A percentile compares a stretch with the other conserved stretches of the same genome.
Evolutionary conservation across 306 rosid genomes (phyloP).

Genomic region (Medicago lupulina): DNA sequence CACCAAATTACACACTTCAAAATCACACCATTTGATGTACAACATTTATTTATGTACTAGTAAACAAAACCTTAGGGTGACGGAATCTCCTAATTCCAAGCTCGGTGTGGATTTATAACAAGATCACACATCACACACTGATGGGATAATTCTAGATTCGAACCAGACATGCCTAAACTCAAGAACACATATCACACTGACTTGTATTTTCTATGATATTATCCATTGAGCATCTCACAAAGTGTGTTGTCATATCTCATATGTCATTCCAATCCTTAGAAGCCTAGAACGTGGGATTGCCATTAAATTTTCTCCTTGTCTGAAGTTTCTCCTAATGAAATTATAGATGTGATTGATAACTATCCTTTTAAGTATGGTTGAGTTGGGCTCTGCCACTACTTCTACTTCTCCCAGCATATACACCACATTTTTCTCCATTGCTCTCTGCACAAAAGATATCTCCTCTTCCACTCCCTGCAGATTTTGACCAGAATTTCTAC

Average conservation of each 20-base stretch:
- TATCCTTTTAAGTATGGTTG: conserved; percentile 58
- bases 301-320: conserved; percentile 57
- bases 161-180: not conserved
- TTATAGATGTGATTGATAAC: conserved; percentile 51
- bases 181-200: not conserved
- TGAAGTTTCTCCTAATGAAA: conserved; percentile 61
- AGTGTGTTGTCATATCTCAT: conserved; percentile 29
- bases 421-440: conserved; percentile 56
- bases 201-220: not conserved
- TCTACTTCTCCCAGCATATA: conserved; percentile 63
- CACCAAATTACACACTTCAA: not conserved
- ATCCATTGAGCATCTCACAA: not conserved
- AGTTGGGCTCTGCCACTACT: conserved; percentile 54
- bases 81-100: not conserved
- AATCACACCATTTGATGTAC: not conserved
- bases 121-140: not conserved
- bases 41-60: not conserved
- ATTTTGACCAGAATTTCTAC: conserved; percentile 25
- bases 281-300: conserved; percentile 57
- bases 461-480: conserved; percentile 47
- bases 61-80: not conserved
- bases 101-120: not conserved
- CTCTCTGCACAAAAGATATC: conserved; percentile 54
- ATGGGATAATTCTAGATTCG: not conserved
- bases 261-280: conserved; percentile 48